These are phyloP conservation scores for Apophysomyces elegans DNA, from an alignment of 371 early-diverging fungal species.

Conservation along the genomic window DNA sequence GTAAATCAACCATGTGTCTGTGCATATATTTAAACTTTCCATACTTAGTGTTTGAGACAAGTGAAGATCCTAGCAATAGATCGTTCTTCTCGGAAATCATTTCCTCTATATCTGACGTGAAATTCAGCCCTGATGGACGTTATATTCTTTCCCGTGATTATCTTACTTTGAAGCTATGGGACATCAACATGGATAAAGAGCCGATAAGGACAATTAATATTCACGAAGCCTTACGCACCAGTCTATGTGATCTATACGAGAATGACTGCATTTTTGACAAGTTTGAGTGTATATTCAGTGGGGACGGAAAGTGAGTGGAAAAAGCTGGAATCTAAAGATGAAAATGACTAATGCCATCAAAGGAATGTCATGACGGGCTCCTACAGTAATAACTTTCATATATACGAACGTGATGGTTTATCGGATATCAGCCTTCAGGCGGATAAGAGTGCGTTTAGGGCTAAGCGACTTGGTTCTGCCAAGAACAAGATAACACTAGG, in stretches of 20 bases:
- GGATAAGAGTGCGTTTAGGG: conserved; percentile 96
- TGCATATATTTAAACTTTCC: not conserved
- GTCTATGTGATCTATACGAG: conserved; percentile 97
- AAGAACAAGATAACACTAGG: conserved; percentile 52
- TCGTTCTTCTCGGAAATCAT: conserved; percentile 99
- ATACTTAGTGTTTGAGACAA: conserved; percentile 85
- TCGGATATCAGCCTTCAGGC: conserved; percentile 92
- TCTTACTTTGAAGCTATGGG: conserved; percentile 96
- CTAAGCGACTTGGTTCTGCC: conserved; percentile 75
- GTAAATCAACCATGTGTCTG: conserved; percentile 46
- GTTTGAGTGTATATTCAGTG: conserved; percentile 96
- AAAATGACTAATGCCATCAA: not conserved
- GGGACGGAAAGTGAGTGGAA: conserved; percentile 72
- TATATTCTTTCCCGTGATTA: conserved; percentile 97
- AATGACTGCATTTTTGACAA: conserved; percentile 99
- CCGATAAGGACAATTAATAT: conserved; percentile 95
- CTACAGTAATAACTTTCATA: conserved; percentile 96
- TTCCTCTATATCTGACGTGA: conserved; percentile 95
- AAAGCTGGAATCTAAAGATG: not conserved
- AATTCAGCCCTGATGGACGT: conserved; percentile 94
- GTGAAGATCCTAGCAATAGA: conserved; percentile 90
- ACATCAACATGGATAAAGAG: conserved; percentile 93
- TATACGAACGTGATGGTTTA: conserved; percentile 78
- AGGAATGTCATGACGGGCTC: conserved; percentile 92
- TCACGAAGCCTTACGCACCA: conserved; percentile 91